Evolutionary conservation across 495 filamentous ascomycete species (phyloP), one percentile per base, ranked within the genome.

Genomic region (Daldinia vernicosa): DNA sequence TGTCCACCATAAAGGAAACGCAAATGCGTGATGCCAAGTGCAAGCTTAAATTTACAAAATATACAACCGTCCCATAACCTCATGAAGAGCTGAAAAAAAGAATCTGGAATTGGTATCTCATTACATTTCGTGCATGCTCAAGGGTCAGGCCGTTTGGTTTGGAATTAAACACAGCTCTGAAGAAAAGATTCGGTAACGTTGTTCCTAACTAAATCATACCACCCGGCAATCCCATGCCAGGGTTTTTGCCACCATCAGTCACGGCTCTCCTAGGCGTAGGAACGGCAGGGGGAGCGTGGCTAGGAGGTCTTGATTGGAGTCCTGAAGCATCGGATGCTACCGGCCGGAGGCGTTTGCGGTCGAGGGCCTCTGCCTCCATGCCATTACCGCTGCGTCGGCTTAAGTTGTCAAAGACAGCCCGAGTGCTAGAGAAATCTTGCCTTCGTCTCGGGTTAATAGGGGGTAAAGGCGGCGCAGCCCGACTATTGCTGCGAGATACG

Each of bases 401-500:
- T 61, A 87, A 80, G 1, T 83, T 84, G 8, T 86, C 84, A 6
- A 88, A 75, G 19, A 87, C 84, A 5, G 83, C 83, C 51, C 85
- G 83, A 0, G 84, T 80, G 7, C 84, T 84, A 0, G 86, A 86
- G 52, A 81, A 83, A 32, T 90, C 88, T 19, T 88, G 86, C 50
- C 79, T 80, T 26, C 90, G 85, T 19, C 88, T 86, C 6, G 90
- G 90, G 76, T 92, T 91, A 80, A 92, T 90, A 3, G 89, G 89
- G 28, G 90, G 90, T 3, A 92, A 71, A 3, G 90, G 89, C 6
- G 89, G 90, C 0, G 83, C 81, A 2, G 60, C 84, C 80, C 66
- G 83, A 70, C 74, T 70, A 24, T 77, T 77, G 63, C 70, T 76
- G 6, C 77, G 71, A 28, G 70, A 73, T 26, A 63, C 68, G 24